These are phyloP conservation scores for Diaporthe citri DNA, from an alignment of 2,329 filamentous ascomycete species.

Conservation along the genomic window DNA sequence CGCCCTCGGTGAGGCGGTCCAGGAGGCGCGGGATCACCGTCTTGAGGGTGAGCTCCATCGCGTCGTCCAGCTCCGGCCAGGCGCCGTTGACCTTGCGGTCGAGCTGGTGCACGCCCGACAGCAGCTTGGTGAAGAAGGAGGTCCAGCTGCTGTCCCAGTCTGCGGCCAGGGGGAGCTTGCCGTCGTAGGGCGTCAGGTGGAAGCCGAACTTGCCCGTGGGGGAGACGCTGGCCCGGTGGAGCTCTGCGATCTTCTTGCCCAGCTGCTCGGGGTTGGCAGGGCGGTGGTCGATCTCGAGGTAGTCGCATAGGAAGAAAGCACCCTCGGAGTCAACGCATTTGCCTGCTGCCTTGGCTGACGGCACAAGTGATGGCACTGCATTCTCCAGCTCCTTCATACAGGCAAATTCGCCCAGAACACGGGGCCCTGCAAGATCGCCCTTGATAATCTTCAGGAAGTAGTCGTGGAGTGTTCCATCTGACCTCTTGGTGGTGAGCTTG, in stretches of 20 bases:
- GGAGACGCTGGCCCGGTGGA: slow-evolving; percentile 41
- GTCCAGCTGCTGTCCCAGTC: slow-evolving; percentile 56
- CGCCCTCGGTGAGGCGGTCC: slow-evolving; percentile 46
- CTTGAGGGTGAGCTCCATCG: slow-evolving; percentile 44
- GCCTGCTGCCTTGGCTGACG: slow-evolving; percentile 47
- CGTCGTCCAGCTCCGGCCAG: slow-evolving; percentile 44
- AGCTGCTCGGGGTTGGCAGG: slow-evolving; percentile 40
- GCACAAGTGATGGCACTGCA: slow-evolving; percentile 46
- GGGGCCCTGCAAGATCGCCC: slow-evolving; percentile 18
- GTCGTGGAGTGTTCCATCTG: slow-evolving; percentile 41
- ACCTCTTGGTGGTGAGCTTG: slow-evolving; percentile 42
- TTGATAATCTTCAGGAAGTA: slow-evolving; percentile 46
- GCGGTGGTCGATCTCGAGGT: slow-evolving; percentile 46
- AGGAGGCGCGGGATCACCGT: slow-evolving; percentile 47
- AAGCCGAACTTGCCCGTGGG: slow-evolving; percentile 55
- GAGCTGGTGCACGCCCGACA: slow-evolving; percentile 47
- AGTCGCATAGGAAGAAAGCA: slow-evolving; percentile 50
- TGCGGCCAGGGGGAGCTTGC: slow-evolving; percentile 46
- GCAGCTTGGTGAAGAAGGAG: slow-evolving; percentile 51
- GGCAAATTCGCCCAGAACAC: slow-evolving; percentile 45
- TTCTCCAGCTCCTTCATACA: slow-evolving; percentile 48
- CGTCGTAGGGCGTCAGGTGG: slow-evolving; percentile 50
- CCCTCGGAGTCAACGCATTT: slow-evolving; percentile 36
- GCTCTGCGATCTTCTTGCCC: slow-evolving; percentile 38
- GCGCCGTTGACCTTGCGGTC: slow-evolving; percentile 50